Evolutionary conservation across 2,329 filamentous ascomycete species (phyloP).

Genomic region (Daldinia sp.): DNA sequence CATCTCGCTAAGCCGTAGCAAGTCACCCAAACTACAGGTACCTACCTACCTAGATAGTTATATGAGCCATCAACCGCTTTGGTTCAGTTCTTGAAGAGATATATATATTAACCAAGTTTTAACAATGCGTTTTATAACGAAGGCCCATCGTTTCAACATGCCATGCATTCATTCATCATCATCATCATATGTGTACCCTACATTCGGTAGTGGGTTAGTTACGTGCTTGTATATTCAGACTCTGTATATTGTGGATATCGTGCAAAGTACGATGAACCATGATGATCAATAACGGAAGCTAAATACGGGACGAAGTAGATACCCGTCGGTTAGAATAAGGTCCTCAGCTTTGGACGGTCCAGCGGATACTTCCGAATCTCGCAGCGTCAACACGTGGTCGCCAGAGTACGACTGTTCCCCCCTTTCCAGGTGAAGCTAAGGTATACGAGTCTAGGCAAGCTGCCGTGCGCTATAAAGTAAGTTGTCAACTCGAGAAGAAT

Average conservation of each 20-base stretch:
- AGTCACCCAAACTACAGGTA: no score
- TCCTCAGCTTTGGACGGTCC: slow-evolving; percentile 6
- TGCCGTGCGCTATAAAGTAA: slow-evolving; percentile 14
- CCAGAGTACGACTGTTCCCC: slow-evolving; percentile 11
- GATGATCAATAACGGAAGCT: slow-evolving; percentile 19
- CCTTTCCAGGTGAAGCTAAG: not conserved
- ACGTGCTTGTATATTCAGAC: not conserved
- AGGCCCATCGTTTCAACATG: no score
- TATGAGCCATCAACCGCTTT: not conserved
- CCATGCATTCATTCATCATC: no score
- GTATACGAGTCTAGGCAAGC: slow-evolving; percentile 21
- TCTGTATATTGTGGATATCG: not conserved
- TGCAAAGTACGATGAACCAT: not conserved
- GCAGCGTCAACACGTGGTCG: slow-evolving; percentile 33
- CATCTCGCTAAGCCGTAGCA: slow-evolving; percentile 5
- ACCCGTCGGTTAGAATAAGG: slow-evolving; percentile 28
- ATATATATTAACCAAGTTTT: not conserved
- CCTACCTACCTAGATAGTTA: no score
- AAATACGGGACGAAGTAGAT: slow-evolving; percentile 25
- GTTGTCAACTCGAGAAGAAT: not conserved
- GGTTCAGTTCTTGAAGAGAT: not conserved
- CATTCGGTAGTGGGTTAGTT: no score
- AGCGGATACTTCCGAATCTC: slow-evolving; percentile 36
- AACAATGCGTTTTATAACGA: not conserved
- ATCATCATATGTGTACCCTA: no score